Base-by-base conservation (phyloP, 2,329 filamentous ascomycete species). In the Diplodia scrobiculata region DNA sequence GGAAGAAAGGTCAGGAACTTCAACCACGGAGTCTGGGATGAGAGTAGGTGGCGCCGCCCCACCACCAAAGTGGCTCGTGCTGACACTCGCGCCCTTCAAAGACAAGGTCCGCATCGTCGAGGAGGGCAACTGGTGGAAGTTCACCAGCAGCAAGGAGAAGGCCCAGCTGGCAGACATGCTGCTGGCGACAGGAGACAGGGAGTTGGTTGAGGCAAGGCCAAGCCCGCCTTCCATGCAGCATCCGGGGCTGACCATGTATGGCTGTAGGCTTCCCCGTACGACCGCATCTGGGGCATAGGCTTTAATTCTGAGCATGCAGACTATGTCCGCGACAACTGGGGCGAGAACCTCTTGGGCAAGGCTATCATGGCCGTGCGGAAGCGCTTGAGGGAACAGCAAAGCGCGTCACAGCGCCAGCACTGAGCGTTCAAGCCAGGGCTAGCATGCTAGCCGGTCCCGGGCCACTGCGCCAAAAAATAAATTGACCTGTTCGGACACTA, bases 241-340 rank as follows among this genome's bases (percentile, higher is more conserved):
- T 17, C 14, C 38, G 25, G 2, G 5, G 21, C 7, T 48, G n/a
- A 34, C 19, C 41, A 21, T 5, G n/a, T 47, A 7, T 17, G 34
- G 1, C 21, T 14, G 2, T 68, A 81, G 73, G 63, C 63, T 10
- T 66, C 63, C 0, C 52, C 41, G 29, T 66, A 74, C 67, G 88
- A 91, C 77, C 72, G 80, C 5, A 83, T 90, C 64, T 91, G 88
- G 89, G 88, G 88, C 1, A 78, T 91, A 53, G 88, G 89, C 5
- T 89, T 85, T 70, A 77, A 71, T 2, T 83, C 81, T 7, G 77
- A 76, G 19, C 77, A 82, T 71, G 87, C 87, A 2, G 79, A 77
- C 65, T 68, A 29, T 1, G 80, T 81, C 59, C 80, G 82, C 55
- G 72, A 76, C 19, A 69, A 74, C 2, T 91, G 88, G 89, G 88